A percentile compares a stretch with the other conserved stretches of the same genome.
Evolutionary conservation across 1,284 basidiomycete species (phyloP).

Genomic region (Apiotrichum porosum): DNA sequence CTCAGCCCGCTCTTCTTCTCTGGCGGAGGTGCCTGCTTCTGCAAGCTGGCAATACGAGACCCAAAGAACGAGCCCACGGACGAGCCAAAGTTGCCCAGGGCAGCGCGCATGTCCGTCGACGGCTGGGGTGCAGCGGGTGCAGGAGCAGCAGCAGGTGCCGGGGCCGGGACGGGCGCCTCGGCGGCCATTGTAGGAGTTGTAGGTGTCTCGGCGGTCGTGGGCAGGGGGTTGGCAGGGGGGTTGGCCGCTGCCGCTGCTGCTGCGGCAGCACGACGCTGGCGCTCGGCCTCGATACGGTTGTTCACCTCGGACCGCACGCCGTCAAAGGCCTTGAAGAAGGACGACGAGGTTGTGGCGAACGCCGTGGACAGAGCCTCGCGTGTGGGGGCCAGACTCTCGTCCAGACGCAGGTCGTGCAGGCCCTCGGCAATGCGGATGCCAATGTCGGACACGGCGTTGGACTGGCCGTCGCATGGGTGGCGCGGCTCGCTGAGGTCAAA

Average conservation of each 20-base stretch:
- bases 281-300: slow-evolving; percentile 27
- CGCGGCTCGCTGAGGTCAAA: slow-evolving; percentile 89
- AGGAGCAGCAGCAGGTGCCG: slow-evolving; percentile 3
- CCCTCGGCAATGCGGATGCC: slow-evolving; percentile 78
- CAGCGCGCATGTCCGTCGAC: slow-evolving; percentile 27
- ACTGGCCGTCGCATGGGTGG: slow-evolving; percentile 83
- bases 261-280: slow-evolving; percentile 11
- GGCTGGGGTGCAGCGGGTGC: not conserved
- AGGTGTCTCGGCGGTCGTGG: not conserved
- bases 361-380: slow-evolving; percentile 78
- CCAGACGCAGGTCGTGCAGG: slow-evolving; percentile 80
- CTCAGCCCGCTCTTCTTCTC: slow-evolving; percentile 3
- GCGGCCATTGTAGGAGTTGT: not conserved
- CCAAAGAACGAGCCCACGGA: slow-evolving; percentile 44
- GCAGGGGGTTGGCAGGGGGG: not conserved
- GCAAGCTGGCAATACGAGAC: slow-evolving; percentile 25
- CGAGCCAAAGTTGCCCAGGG: slow-evolving; percentile 39
- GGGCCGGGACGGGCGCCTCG: not conserved
- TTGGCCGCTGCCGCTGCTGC: not conserved
- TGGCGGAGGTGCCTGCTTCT: not conserved
- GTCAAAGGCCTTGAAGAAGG: slow-evolving; percentile 79
- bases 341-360: slow-evolving; percentile 67
- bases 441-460: slow-evolving; percentile 81
- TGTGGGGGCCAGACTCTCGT: slow-evolving; percentile 81
- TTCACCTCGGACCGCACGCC: slow-evolving; percentile 59